Conservation (phyloP, 1,139 yeast genomes). For the Nakaseomyces sp. region DNA sequence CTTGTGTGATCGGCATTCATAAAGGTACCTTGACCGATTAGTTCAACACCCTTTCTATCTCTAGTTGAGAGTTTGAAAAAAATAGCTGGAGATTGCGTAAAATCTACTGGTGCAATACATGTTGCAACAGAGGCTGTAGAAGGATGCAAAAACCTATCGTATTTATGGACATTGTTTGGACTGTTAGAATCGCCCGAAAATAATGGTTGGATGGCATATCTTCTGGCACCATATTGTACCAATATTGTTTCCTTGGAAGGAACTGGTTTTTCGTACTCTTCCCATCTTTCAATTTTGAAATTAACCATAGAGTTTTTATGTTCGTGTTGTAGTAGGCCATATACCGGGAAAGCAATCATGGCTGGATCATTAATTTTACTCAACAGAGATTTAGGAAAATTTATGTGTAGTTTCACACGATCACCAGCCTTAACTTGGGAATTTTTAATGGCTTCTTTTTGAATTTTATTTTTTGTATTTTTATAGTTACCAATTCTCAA, state of each 20-base stretch:
- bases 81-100: constrained; percentile 74
- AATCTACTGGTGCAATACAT: constrained; percentile 79
- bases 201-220: constrained; percentile 75
- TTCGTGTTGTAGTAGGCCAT: constrained; percentile 75
- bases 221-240: constrained; percentile 89
- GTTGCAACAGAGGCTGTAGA: constrained; percentile 76
- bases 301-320: constrained; percentile 78
- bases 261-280: constrained; percentile 76
- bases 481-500: constrained; percentile 69
- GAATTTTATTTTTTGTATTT: constrained; percentile 62
- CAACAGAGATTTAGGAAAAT: constrained; percentile 48
- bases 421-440: constrained; percentile 63
- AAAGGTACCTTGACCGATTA: constrained; percentile 86
- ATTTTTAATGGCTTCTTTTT: constrained; percentile 49
- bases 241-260: constrained; percentile 70
- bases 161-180: constrained; percentile 79
- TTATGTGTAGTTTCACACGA: constrained; percentile 49
- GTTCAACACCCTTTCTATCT: constrained; percentile 44
- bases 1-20: constrained; percentile 80
- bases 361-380: constrained; percentile 36
- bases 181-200: constrained; percentile 74
- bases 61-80: constrained; percentile 45
- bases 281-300: constrained; percentile 78
- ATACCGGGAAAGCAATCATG: constrained; percentile 49
- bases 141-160: constrained; percentile 73